These are phyloP conservation scores for Tulasnella sp. DNA, from an alignment of 768 basidiomycete genomes.

Conservation along the genomic window DNA sequence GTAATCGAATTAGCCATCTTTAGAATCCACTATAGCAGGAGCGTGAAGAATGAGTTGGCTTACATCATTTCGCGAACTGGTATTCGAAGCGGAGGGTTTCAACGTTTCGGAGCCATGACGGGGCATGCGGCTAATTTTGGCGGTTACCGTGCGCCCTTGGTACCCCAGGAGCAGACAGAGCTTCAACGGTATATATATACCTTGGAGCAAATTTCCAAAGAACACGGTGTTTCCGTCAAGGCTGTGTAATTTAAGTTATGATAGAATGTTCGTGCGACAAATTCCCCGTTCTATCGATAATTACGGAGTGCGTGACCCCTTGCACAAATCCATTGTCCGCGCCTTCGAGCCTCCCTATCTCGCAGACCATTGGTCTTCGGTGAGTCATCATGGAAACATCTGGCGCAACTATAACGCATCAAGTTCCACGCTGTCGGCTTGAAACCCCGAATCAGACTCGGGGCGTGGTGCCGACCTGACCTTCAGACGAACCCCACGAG, in stretches of 20 bases:
- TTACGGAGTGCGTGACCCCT: neutral
- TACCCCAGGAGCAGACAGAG: neutral
- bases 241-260: neutral
- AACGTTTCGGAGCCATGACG: neutral
- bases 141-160: neutral
- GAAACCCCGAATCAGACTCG: neutral
- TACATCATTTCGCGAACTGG: neutral
- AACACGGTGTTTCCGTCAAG: neutral
- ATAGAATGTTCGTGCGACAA: neutral
- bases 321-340: neutral
- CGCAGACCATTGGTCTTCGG: neutral
- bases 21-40: neutral
- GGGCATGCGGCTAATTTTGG: neutral
- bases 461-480: too few relatives aligned
- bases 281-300: neutral
- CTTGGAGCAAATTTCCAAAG: neutral
- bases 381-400: neutral
- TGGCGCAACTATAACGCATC: neutral
- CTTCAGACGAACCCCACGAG: too few relatives aligned
- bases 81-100: neutral
- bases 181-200: neutral
- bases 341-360: neutral
- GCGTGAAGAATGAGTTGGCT: neutral
- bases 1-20: neutral
- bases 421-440: neutral